Percentiles rank a stretch among this genome's conserved stretches.
Conservation (phyloP, 352 stramenopile species). For the Saprolegnia diclina region DNA sequence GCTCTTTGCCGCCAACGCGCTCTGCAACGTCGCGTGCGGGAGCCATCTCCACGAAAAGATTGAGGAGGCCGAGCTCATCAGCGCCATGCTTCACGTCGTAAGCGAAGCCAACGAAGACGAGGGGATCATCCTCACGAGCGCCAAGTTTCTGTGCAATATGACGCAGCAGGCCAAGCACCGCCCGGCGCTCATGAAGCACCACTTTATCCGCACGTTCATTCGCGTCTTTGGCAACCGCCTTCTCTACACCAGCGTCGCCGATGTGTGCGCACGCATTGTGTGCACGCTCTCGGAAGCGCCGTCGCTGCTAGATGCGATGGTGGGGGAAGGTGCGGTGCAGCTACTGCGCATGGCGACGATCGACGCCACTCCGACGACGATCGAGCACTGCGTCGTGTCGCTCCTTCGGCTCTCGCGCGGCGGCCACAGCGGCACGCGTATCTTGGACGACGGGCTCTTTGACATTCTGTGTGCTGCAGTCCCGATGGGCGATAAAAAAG, state of each 20-base stretch:
- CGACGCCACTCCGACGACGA: constrained; percentile 30
- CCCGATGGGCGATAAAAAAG: not conserved
- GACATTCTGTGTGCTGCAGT: constrained; percentile 48
- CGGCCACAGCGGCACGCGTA: constrained; percentile 36
- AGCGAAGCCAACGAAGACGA: constrained; percentile 36
- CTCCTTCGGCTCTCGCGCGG: constrained; percentile 59
- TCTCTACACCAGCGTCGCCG: constrained; percentile 36
- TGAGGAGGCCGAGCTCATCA: constrained; percentile 46
- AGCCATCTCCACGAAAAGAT: constrained; percentile 63
- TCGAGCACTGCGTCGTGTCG: constrained; percentile 53
- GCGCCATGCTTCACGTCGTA: constrained; percentile 51
- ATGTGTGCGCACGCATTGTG: constrained; percentile 60
- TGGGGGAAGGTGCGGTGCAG: constrained; percentile 45
- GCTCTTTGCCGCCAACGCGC: constrained; percentile 61
- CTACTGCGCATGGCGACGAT: constrained; percentile 47
- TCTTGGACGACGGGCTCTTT: constrained; percentile 55
- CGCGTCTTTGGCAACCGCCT: constrained; percentile 35
- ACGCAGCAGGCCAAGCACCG: constrained; percentile 54
- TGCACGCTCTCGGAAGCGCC: constrained; percentile 64
- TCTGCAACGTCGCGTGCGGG: constrained; percentile 71
- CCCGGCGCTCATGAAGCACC: constrained; percentile 50
- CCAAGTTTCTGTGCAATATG: constrained; percentile 66
- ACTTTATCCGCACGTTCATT: constrained; percentile 44
- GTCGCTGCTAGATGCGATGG: constrained; percentile 43
- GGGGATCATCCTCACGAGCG: constrained; percentile 53